These are phyloP conservation scores for Dendrocalamus sinicus DNA, from an alignment of 176 grass and related monocot genomes.

Conservation along the genomic window DNA sequence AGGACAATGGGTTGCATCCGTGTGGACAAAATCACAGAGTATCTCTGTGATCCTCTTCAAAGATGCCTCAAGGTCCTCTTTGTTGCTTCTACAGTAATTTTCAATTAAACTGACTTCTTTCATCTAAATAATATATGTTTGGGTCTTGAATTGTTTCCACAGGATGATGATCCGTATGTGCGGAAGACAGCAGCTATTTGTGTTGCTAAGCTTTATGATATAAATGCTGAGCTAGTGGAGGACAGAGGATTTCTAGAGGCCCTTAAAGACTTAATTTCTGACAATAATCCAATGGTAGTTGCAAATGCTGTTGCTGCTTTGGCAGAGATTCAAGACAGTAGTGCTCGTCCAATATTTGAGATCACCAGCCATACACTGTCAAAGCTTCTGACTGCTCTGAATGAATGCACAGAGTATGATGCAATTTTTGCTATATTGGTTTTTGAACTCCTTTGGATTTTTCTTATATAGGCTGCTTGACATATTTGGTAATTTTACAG, in stretches of 20 bases:
- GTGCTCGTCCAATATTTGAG: constrained; percentile 80
- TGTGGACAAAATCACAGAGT: constrained; percentile 99
- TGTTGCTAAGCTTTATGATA: constrained; percentile 99
- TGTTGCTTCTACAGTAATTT: constrained; percentile 26
- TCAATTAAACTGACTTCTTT: neutral
- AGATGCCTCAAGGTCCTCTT: constrained; percentile 93
- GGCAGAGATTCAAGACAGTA: constrained; percentile 95
- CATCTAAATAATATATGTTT: constrained; percentile 22
- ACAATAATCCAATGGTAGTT: constrained; percentile 99
- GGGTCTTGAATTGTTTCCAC: constrained; percentile 33
- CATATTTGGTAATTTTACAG: constrained; percentile 51
- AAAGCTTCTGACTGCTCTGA: constrained; percentile 96
- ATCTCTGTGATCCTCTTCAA: constrained; percentile 97
- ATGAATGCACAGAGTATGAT: constrained; percentile 99
- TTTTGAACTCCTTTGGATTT: constrained; percentile 27
- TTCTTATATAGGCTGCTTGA: neutral
- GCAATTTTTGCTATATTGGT: constrained; percentile 22
- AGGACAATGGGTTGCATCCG: constrained; percentile 99
- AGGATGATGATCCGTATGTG: constrained; percentile 99
- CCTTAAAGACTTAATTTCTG: constrained; percentile 94
- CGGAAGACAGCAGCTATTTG: constrained; percentile 98
- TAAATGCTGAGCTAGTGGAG: constrained; percentile 97
- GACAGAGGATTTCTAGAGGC: constrained; percentile 96
- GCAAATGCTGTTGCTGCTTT: constrained; percentile 99
- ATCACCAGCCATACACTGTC: constrained; percentile 95